Evolutionary conservation across 2,329 filamentous ascomycete genomes (phyloP).

Genomic region (Amphichorda felina): DNA sequence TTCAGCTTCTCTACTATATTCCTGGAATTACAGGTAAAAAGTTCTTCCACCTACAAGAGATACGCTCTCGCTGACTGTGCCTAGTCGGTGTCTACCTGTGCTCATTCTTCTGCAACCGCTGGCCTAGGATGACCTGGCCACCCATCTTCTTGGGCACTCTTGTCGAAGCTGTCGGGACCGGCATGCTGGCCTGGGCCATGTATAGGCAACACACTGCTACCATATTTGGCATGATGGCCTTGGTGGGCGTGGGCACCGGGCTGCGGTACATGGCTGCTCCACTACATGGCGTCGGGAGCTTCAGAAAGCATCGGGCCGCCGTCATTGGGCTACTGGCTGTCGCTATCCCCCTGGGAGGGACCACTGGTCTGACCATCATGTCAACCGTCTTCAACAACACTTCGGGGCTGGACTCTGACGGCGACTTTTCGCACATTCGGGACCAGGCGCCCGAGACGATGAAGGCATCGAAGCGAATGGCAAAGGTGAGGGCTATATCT

Average conservation of each 20-base stretch:
- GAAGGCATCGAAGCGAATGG: conserved; percentile 11
- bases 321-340: conserved; percentile 50
- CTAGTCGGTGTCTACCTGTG: conserved; percentile 42
- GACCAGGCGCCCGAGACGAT: conserved; percentile 4
- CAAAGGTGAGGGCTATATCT: conserved; percentile 10
- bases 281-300: conserved; percentile 52
- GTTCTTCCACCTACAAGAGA: not conserved
- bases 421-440: conserved; percentile 12
- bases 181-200: conserved; percentile 44
- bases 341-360: conserved; percentile 50
- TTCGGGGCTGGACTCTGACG: conserved; percentile 13
- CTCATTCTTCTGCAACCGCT: conserved; percentile 46
- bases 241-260: conserved; percentile 51
- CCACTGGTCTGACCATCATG: conserved; percentile 55
- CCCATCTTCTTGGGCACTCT: conserved; percentile 44
- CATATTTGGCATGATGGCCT: conserved; percentile 55
- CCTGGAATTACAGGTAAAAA: conserved; percentile 45
- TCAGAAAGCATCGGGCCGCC: conserved; percentile 42
- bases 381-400: conserved; percentile 56
- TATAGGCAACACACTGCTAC: conserved; percentile 31
- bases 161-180: conserved; percentile 45
- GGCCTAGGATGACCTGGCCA: conserved; percentile 49
- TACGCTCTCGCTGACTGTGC: not conserved
- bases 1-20: conserved; percentile 50
- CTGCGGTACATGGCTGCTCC: conserved; percentile 53